These are phyloP conservation scores for Sphaerosporella brunnea DNA, from an alignment of 495 filamentous ascomycete species.

Conservation along the genomic window DNA sequence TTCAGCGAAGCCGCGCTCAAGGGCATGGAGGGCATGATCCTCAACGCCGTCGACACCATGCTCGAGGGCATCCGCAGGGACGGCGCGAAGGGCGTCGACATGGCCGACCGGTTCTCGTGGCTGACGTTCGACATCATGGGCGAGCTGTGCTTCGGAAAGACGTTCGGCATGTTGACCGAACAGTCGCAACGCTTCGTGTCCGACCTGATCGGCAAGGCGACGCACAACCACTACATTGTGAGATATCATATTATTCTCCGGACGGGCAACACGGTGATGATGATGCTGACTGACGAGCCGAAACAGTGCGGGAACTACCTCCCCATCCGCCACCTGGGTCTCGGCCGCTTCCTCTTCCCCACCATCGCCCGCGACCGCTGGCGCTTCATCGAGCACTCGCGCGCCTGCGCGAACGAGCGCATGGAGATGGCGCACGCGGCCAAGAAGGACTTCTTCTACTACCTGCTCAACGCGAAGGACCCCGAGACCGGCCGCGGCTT, in stretches of 20 bases:
- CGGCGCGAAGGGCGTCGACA: slow-evolving; percentile 27
- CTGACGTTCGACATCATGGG: slow-evolving; percentile 37
- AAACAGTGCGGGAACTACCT: slow-evolving; percentile 42
- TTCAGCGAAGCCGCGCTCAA: slow-evolving; percentile 37
- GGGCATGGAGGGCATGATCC: slow-evolving; percentile 36
- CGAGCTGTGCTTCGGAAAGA: slow-evolving; percentile 26
- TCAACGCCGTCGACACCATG: slow-evolving; percentile 30
- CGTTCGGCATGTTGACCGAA: slow-evolving; percentile 28
- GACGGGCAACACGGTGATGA: too few relatives aligned
- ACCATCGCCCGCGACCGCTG: slow-evolving; percentile 38
- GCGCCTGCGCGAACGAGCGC: slow-evolving; percentile 38
- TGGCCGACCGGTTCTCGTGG: slow-evolving; percentile 36
- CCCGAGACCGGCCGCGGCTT: slow-evolving; percentile 34
- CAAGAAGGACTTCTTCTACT: slow-evolving; percentile 35
- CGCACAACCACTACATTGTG: slow-evolving; percentile 38
- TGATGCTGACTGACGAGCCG: not conserved
- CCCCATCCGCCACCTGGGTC: slow-evolving; percentile 35
- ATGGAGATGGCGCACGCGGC: slow-evolving; percentile 28
- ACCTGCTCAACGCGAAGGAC: slow-evolving; percentile 40
- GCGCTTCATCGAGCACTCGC: slow-evolving; percentile 44
- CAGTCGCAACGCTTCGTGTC: slow-evolving; percentile 31
- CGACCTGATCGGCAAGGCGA: slow-evolving; percentile 35
- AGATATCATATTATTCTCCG: too few relatives aligned
- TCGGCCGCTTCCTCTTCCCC: slow-evolving; percentile 43
- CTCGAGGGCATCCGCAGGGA: slow-evolving; percentile 23